Evolutionary conservation across 2,329 filamentous ascomycete genomes (phyloP), one percentile per base, ranked within the genome.

Genomic region (Aspergillus tanneri): DNA sequence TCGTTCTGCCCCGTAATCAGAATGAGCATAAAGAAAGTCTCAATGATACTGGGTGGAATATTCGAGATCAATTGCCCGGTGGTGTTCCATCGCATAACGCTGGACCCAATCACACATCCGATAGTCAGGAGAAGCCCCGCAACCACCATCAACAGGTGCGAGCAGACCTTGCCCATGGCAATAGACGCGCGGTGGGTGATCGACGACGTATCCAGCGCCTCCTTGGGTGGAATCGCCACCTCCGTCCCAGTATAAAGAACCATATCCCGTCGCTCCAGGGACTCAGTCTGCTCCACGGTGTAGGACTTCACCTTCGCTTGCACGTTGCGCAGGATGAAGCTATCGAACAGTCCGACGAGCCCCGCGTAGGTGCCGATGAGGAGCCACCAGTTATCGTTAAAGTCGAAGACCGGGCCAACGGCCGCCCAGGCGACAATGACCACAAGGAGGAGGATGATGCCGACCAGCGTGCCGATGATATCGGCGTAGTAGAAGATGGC

Each of bases 281-380:
- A n/a, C 1, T 38, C 24, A 18, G 58, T 47, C n/a, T 61, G 52
- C 4, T 11, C 6, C 5, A 49, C 50, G n/a, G 49, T 51, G 39
- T 65, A 58, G 5, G 49, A 22, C 5, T 50, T 16, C 36, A 68
- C 36, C 4, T 55, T 58, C 36, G 47, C 57, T 53, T 76, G 69
- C 10, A 77, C 62, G 44, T 77, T 76, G 27, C 72, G 70, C 10
- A 77, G 64, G 11, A 77, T 65, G 48, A 77, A 77, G 21, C 71
- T 69, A 52, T 76, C 73, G 24, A 71, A 64, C 41, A 76, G 64
- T 2, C 74, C 74, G 37, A 77, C 63, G 4, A 77, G 63, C 2
- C 74, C 74, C 0, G 74, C 72, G 52, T 76, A 77, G 0, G 74
- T 77, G 10, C 74, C 74, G 39, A 77, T 76, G 12, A 76, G 64